Conservation (phyloP, 345 rosid species). For the Cardiospermum halicacabum region DNA sequence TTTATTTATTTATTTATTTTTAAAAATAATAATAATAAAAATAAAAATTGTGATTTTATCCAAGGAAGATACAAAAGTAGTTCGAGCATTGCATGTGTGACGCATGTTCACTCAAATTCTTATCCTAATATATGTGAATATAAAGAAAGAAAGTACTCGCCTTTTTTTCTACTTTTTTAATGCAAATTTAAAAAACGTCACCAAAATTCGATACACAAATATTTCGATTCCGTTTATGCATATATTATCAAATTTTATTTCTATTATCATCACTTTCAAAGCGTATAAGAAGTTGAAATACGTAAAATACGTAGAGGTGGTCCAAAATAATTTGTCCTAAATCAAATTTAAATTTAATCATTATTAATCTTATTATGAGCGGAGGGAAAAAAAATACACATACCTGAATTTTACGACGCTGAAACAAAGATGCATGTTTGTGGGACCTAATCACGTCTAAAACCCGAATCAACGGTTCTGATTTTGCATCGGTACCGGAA, state of each 20-base stretch:
- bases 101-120: neutral
- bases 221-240: neutral
- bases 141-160: neutral
- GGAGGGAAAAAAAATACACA: neutral
- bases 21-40: too few relatives aligned
- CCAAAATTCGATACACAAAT: neutral
- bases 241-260: neutral
- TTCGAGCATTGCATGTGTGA: neutral
- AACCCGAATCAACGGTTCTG: slow-evolving; percentile 49
- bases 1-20: too few relatives aligned
- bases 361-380: neutral
- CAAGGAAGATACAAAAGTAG: neutral
- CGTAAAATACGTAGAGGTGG: neutral
- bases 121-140: neutral
- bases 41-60: neutral
- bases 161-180: neutral
- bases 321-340: slow-evolving; percentile 5
- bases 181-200: neutral
- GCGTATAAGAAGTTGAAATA: neutral
- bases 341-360: neutral
- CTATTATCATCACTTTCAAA: too few relatives aligned
- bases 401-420: slow-evolving; percentile 60
- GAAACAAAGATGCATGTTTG: slow-evolving; percentile 44
- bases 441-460: slow-evolving; percentile 58
- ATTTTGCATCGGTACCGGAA: slow-evolving; percentile 24